phyloP scores from a whole-genome alignment of 2,329 filamentous ascomycete species.

The Colletotrichum destructivum region DNA sequence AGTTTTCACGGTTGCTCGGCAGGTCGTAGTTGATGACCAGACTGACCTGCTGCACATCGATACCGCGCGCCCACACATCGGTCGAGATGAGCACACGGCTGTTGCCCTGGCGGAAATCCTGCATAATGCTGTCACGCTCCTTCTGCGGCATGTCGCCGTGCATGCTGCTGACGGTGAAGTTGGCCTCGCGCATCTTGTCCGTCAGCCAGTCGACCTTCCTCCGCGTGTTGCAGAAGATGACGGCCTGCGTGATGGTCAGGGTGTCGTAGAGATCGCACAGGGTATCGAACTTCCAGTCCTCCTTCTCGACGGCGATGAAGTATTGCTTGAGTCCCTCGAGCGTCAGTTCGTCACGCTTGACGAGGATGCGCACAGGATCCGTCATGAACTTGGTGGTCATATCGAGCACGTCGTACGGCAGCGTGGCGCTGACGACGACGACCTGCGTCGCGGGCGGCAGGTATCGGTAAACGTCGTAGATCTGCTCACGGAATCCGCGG shows the following conservation, averaged over 20 bases:
- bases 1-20: conserved; percentile 98
- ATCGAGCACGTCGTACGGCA: conserved; percentile 97
- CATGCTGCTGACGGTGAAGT: conserved; percentile 99
- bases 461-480: conserved; percentile 98
- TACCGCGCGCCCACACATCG: conserved; percentile 97
- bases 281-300: conserved; percentile 99
- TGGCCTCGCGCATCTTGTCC: conserved; percentile 98
- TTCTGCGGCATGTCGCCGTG: conserved; percentile 99
- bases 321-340: conserved; percentile 98
- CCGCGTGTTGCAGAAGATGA: conserved; percentile 99
- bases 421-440: conserved; percentile 96
- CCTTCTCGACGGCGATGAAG: conserved; percentile 99
- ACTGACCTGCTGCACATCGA: conserved; percentile 98
- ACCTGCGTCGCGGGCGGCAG: conserved; percentile 97
- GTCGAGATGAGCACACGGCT: conserved; percentile 97
- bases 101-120: conserved; percentile 97
- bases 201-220: conserved; percentile 99
- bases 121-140: conserved; percentile 98
- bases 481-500: conserved; percentile 97
- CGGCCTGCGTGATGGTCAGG: conserved; percentile 96
- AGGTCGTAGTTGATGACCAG: conserved; percentile 99
- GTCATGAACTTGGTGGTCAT: conserved; percentile 99
- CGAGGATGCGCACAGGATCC: conserved; percentile 93
- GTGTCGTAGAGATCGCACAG: conserved; percentile 99
- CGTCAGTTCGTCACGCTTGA: conserved; percentile 98